phyloP scores from a whole-genome alignment of 2,329 filamentous ascomycete species.

The Colletotrichum graminicola region DNA sequence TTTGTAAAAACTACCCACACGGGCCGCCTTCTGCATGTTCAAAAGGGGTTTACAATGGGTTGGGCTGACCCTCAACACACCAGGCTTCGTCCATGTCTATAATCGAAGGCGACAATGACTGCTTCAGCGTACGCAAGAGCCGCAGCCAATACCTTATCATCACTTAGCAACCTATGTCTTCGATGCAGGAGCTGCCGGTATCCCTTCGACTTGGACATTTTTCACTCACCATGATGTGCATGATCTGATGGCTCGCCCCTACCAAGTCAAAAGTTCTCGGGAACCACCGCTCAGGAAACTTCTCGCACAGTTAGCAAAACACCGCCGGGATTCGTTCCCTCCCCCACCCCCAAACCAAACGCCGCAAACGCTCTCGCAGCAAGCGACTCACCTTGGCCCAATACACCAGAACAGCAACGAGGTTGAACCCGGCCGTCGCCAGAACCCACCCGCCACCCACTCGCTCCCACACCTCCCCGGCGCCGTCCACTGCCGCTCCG shows the following conservation, averaged over 20 bases:
- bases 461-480: constrained; percentile 11
- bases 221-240: constrained; percentile 58
- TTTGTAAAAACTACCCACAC: not conserved
- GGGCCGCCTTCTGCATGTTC: not conserved
- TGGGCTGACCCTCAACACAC: not conserved
- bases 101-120: constrained; percentile 25
- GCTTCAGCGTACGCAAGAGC: constrained; percentile 31
- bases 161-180: not conserved
- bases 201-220: accelerated
- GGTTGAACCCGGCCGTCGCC: constrained; percentile 34
- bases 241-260: constrained; percentile 62
- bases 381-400: constrained; percentile 28
- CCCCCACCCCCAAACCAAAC: no score
- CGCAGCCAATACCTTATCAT: constrained; percentile 48
- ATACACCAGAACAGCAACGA: constrained; percentile 30
- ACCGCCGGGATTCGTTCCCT: not conserved
- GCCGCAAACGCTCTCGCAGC: not conserved
- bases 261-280: constrained; percentile 59
- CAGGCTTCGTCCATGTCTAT: not conserved
- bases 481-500: constrained; percentile 15
- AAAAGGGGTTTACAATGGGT: not conserved
- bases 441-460: constrained; percentile 31
- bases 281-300: constrained; percentile 60
- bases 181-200: no score
- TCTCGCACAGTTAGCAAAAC: not conserved